Evolutionary conservation across 169 alveolate species (phyloP).

Genomic region (Plasmodium gaboni): DNA sequence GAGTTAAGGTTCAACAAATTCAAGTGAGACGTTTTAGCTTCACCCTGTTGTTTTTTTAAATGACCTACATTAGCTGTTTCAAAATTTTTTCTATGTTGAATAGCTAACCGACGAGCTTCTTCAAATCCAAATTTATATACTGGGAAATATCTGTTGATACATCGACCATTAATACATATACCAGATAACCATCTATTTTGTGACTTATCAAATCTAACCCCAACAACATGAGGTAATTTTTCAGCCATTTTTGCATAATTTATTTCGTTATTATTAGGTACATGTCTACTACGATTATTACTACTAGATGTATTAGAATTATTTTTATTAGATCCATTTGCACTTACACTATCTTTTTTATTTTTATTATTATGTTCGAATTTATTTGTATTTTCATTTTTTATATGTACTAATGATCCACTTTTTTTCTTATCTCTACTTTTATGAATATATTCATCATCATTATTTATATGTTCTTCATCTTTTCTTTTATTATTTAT

Average conservation of each 20-base stretch:
- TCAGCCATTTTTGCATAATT: conserved; percentile 78
- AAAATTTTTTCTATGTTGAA: conserved; percentile 80
- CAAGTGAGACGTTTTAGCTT: conserved; percentile 67
- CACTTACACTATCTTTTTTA: neutral
- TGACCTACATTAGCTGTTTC: conserved; percentile 78
- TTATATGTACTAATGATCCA: neutral
- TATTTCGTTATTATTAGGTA: conserved; percentile 54
- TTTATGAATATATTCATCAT: conserved; percentile 15
- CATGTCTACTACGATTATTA: conserved; percentile 23
- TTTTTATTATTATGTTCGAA: conserved; percentile 12
- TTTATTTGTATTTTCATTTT: conserved; percentile 32
- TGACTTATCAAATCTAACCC: conserved; percentile 87
- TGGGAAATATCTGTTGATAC: conserved; percentile 83
- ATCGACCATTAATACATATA: conserved; percentile 78
- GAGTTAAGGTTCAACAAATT: conserved; percentile 59
- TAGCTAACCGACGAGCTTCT: conserved; percentile 85
- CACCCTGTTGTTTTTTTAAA: conserved; percentile 73
- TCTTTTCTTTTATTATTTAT: conserved; percentile 1
- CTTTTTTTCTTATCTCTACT: too few relatives aligned
- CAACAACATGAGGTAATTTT: conserved; percentile 79
- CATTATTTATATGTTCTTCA: conserved; percentile 23
- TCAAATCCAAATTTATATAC: conserved; percentile 83
- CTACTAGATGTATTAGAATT: neutral
- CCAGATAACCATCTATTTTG: conserved; percentile 88
- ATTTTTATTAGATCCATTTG: conserved; percentile 8